Base-by-base conservation (phyloP, 805 yeast genomes). In the Maudiozyma serrabonitensis region DNA sequence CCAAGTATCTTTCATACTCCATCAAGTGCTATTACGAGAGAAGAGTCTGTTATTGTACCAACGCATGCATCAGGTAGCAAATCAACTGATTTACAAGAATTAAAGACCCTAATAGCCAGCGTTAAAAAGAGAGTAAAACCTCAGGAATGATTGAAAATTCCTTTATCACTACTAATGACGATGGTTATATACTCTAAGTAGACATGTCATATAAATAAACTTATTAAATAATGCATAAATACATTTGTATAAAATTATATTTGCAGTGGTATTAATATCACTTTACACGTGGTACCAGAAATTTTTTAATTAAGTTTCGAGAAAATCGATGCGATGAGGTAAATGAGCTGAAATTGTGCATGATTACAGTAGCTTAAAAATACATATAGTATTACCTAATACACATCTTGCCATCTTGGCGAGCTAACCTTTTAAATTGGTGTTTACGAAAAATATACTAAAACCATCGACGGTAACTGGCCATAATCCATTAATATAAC, bases 71-170 rank as follows among this genome's bases (percentile, higher is more conserved):
- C 31, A 11, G 26, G 7, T 18, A 35, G 34, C 12, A 42, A 18
- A 11, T 50, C 59, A 4, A 46, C 47, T 8, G 54, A 53, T 23
- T 28, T 58, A 11, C 50, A 53, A 40, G 66, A 63, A 47, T 49
- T 63, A 37, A 59, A 60, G 41, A 49, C 53, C 12, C 48, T 63
- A 3, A 60, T 63, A 37, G 64, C 59, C 19, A 58, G 64, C 4
- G 68, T 62, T 13, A 61, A 57, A 47, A 56, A 53, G 40, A 61
- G 55, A 31, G 59, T 62, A n/a, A 41, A 42, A 7, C 42, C 25
- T 6, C 12, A 28, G 8, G 38, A 35, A n/a, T 35, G 12, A 28
- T 28, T 11, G 38, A 35, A 15, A 35, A 15, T 7, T 35, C 18
- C 6, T 6, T 2, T 35, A 15, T 15, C 19, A 15, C 15, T n/a